These are phyloP conservation scores for Albizia julibrissin DNA, from an alignment of 306 rosid genomes.

Conservation along the genomic window DNA sequence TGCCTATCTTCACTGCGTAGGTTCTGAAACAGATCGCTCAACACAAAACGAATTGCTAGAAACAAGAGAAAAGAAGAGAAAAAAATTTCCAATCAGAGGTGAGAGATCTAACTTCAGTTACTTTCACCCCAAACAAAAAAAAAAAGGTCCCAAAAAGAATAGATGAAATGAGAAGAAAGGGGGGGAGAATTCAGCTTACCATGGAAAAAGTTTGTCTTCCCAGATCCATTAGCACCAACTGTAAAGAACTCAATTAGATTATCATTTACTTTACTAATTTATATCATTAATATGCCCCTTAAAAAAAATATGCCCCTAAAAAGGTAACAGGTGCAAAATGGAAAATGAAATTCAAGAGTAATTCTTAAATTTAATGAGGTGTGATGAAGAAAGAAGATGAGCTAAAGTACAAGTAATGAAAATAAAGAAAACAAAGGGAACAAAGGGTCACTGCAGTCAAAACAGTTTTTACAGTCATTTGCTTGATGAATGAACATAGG, in stretches of 20 bases:
- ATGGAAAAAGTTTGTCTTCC: slow-evolving; percentile 94
- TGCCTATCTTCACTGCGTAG: slow-evolving; percentile 86
- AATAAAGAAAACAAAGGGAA: slow-evolving; percentile 1
- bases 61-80: slow-evolving; percentile 4
- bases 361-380: slow-evolving; percentile 20
- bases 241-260: slow-evolving; percentile 32
- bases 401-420: slow-evolving; percentile 10
- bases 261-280: slow-evolving; percentile 11
- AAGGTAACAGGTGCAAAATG: slow-evolving; percentile 1
- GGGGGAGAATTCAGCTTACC: slow-evolving; percentile 52
- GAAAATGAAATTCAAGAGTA: slow-evolving; percentile 13
- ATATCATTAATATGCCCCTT: background rate
- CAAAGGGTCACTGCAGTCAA: slow-evolving; percentile 4
- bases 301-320: background rate
- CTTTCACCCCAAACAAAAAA: background rate
- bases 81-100: slow-evolving; percentile 14
- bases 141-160: slow-evolving; percentile 17
- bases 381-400: slow-evolving; percentile 21
- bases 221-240: slow-evolving; percentile 99
- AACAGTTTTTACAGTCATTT: background rate
- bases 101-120: slow-evolving; percentile 18
- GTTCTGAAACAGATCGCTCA: slow-evolving; percentile 90
- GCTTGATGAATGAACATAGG: background rate
- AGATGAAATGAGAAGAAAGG: background rate
- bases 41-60: slow-evolving; percentile 89